These are phyloP conservation scores for Cryptococcus amylolentus DNA, from an alignment of 1,284 basidiomycete species.

Conservation along the genomic window DNA sequence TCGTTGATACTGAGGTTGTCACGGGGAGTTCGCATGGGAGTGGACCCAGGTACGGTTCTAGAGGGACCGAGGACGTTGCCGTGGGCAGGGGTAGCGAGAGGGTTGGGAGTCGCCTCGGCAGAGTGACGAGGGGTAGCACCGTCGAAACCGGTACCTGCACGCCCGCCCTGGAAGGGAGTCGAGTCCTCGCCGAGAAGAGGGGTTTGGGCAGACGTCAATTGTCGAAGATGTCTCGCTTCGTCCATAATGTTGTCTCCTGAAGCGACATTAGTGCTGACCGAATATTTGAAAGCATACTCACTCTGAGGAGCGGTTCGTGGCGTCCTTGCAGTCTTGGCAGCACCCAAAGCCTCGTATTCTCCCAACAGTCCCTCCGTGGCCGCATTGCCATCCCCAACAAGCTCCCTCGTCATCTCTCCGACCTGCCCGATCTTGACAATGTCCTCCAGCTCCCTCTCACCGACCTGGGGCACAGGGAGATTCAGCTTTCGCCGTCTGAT, in stretches of 20 bases:
- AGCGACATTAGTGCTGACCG: slow-evolving; percentile 5
- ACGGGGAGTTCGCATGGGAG: slow-evolving; percentile 81
- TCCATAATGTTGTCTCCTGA: slow-evolving; percentile 87
- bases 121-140: slow-evolving; percentile 85
- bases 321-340: slow-evolving; percentile 84
- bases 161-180: slow-evolving; percentile 63
- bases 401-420: slow-evolving; percentile 77
- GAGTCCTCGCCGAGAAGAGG: slow-evolving; percentile 82
- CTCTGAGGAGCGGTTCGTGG: slow-evolving; percentile 87
- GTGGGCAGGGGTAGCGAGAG: slow-evolving; percentile 68
- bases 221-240: slow-evolving; percentile 90
- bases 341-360: slow-evolving; percentile 85
- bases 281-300: slow-evolving; percentile 52
- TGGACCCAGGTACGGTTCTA: slow-evolving; percentile 50
- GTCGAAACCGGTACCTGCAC: slow-evolving; percentile 78
- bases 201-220: slow-evolving; percentile 87
- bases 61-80: slow-evolving; percentile 49
- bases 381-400: slow-evolving; percentile 71
- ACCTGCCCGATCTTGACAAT: slow-evolving; percentile 98
- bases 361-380: slow-evolving; percentile 82
- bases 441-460: slow-evolving; percentile 93
- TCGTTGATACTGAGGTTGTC: slow-evolving; percentile 87
- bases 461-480: slow-evolving; percentile 87
- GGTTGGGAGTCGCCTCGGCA: slow-evolving; percentile 89
- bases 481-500: slow-evolving; percentile 80